phyloP scores from a whole-genome alignment of 257 asterid genomes.

The Solanum ossicruentum region DNA sequence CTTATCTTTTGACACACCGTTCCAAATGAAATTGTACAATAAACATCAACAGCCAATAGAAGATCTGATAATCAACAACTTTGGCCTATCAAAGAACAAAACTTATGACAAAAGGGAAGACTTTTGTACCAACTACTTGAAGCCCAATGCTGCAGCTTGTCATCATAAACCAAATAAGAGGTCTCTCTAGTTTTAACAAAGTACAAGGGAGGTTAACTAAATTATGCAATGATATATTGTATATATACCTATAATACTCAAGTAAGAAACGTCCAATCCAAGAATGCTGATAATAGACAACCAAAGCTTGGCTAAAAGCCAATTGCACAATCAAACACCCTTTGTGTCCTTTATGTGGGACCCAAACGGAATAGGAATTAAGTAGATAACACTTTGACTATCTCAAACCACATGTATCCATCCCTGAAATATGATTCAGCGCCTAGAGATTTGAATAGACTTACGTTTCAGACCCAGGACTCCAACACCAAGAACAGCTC shows the following conservation, averaged over 20 bases:
- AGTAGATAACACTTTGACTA: background rate
- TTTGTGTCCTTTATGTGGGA: background rate
- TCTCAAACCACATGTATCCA: background rate
- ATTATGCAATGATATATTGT: background rate
- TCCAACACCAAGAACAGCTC: constrained; percentile 60
- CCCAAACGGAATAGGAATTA: background rate
- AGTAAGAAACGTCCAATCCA: background rate
- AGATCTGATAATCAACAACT: background rate
- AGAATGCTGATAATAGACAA: background rate
- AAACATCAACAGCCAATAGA: background rate
- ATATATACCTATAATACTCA: background rate
- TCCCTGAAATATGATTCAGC: background rate
- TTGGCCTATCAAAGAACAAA: background rate
- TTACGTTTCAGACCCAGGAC: constrained; percentile 66
- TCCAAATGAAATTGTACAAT: background rate
- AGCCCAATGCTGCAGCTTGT: background rate
- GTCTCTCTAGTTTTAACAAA: background rate
- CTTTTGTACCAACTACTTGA: background rate
- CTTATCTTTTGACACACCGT: background rate
- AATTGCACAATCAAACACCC: background rate
- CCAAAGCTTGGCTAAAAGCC: background rate
- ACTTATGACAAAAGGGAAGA: background rate
- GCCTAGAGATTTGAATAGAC: background rate
- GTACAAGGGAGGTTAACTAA: background rate
- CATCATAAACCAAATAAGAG: background rate